Evolutionary conservation across 2,329 filamentous ascomycete genomes (phyloP), one percentile per base, ranked within the genome.

Genomic region (Truncatella angustata): DNA sequence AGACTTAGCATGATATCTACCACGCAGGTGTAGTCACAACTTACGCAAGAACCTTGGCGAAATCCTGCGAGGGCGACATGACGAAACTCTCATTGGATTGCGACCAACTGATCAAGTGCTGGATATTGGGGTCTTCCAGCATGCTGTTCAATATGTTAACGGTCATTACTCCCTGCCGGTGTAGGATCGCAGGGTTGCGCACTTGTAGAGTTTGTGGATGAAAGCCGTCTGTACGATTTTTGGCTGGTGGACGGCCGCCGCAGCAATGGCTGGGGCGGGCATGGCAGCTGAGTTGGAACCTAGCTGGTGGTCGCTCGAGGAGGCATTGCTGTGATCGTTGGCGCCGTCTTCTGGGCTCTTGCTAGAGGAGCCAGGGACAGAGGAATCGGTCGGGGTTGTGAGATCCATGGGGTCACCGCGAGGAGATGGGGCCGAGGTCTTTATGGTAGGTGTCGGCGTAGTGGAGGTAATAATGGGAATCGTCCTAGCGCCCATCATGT

Each of bases 171-270:
- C 23, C 21, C 20, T 30, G 45, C 9, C 21, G 12, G 43, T 24
- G 28, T 10, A 30, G 43, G 11, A 24, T 28, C 7, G n/a, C 34
- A 20, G 50, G 10, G 10, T 36, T 37, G 56, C 87, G 66, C 79
- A 97, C 92, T 95, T 97, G 79, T 97, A 99, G 32, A 99, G 83
- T 72, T 99, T 99, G 72, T 99, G 94, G 59, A 99, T 97, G 66
- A 99, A 99, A 20, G 94, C 94, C 10, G 94, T 97, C 74, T 99
- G 94, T 14, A 97, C 91, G 40, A 97, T 93, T 73, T 99, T 99
- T 54, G 94, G 92, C 67, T 96, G 92, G 66, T 96, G 91, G 49
- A 92, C 87, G 44, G 87, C 87, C 4, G 88, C 84, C 1, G 86
- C 85, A 18, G 86, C 85, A n/a, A 77, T 72, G 3, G 76, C 71